These are phyloP conservation scores for Hypoxylon sp. DNA, from an alignment of 2,329 filamentous ascomycete genomes.

Conservation along the genomic window DNA sequence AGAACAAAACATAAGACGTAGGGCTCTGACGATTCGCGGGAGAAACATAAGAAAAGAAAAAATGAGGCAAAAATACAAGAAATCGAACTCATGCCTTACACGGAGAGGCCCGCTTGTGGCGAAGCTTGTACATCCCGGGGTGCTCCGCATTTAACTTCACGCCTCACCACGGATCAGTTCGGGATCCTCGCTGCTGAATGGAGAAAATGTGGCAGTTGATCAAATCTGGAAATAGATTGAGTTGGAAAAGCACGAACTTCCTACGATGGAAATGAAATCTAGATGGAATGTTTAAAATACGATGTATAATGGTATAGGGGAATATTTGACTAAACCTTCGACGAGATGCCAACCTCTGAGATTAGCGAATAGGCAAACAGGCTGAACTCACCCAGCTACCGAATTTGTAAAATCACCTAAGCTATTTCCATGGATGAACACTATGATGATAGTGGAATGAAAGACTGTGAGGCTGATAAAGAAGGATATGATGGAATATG, in stretches of 20 bases:
- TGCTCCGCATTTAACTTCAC: conserved; percentile 8
- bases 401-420: background rate
- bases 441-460: conserved; percentile 2
- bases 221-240: background rate
- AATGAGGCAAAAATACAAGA: background rate
- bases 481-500: background rate
- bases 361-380: background rate
- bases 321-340: background rate
- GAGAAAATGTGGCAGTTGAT: conserved; percentile 9
- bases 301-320: too few relatives aligned
- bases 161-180: background rate
- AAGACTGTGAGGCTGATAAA: conserved; percentile 10
- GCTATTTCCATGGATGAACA: background rate
- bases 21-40: background rate
- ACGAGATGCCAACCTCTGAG: background rate
- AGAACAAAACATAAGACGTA: background rate
- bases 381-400: background rate
- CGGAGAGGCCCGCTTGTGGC: background rate
- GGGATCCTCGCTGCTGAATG: background rate
- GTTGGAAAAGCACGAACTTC: background rate
- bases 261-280: background rate
- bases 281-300: background rate
- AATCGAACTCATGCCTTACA: background rate
- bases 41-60: background rate
- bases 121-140: conserved; percentile 3